These are phyloP conservation scores for Aegle marmelos DNA, from an alignment of 345 rosid genomes.

Conservation along the genomic window DNA sequence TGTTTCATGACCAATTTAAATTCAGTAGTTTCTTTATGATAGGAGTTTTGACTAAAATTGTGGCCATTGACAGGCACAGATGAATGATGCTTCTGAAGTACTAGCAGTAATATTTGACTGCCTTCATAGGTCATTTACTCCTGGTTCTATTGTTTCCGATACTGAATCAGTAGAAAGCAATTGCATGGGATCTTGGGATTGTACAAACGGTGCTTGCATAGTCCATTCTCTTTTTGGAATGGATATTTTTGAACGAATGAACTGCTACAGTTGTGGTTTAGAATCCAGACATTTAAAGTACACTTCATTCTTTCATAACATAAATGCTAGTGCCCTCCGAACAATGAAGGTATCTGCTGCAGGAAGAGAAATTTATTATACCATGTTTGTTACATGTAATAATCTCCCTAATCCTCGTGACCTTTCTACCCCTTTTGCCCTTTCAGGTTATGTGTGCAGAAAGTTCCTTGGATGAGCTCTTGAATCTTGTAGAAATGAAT, in stretches of 20 bases:
- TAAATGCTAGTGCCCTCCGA: conserved; percentile 89
- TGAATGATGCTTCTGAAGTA: conserved; percentile 99
- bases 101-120: conserved; percentile 81
- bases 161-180: conserved; percentile 60
- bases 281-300: conserved; percentile 89
- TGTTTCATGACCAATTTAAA: neutral
- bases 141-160: conserved; percentile 51
- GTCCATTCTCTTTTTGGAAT: conserved; percentile 92
- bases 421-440: conserved; percentile 6
- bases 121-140: conserved; percentile 84
- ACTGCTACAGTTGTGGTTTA: conserved; percentile 74
- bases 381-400: neutral
- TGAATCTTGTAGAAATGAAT: conserved; percentile 83
- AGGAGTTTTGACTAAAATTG: conserved; percentile 13
- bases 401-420: conserved; percentile 10
- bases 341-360: conserved; percentile 65
- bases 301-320: conserved; percentile 88
- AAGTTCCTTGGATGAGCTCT: conserved; percentile 71
- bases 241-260: conserved; percentile 77
- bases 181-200: conserved; percentile 73
- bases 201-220: conserved; percentile 61
- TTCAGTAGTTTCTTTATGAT: neutral
- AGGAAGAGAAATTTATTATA: neutral
- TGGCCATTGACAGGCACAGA: conserved; percentile 70
- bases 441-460: conserved; percentile 65